Conservation (phyloP, 2,329 filamentous ascomycete species). For the Hortaea sp. region DNA sequence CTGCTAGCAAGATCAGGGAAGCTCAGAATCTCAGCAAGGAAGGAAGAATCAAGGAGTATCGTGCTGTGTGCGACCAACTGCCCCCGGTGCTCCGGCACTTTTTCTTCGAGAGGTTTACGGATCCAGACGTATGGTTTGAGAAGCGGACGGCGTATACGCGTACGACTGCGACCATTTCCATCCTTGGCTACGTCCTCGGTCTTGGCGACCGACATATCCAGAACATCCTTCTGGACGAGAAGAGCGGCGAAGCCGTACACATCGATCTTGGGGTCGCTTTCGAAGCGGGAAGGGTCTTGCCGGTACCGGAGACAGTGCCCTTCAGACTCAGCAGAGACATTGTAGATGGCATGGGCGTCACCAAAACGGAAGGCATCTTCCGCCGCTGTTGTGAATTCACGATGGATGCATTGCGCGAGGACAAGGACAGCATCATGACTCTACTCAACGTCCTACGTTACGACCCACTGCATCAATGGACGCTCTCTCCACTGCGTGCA, state of each 20-base stretch:
- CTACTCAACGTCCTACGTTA: conserved; percentile 96
- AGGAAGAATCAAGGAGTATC: conserved; percentile 62
- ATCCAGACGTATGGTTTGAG: conserved; percentile 93
- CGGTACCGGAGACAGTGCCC: conserved; percentile 88
- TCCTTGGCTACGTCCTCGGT: conserved; percentile 79
- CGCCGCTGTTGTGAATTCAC: conserved; percentile 98
- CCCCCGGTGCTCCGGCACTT: conserved; percentile 94
- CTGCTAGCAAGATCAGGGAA: conserved; percentile 67
- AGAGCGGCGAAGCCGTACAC: conserved; percentile 87
- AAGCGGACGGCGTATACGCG: conserved; percentile 84
- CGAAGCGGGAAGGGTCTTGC: conserved; percentile 88
- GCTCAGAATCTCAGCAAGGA: conserved; percentile 60
- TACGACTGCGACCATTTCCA: conserved; percentile 88
- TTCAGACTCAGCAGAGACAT: conserved; percentile 92
- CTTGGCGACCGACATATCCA: conserved; percentile 91
- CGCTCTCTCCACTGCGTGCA: conserved; percentile 61
- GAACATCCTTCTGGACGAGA: conserved; percentile 86
- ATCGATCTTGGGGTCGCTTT: conserved; percentile 97
- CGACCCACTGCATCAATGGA: conserved; percentile 94
- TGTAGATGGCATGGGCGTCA: conserved; percentile 94
- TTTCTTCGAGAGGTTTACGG: conserved; percentile 87
- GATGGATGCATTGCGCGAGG: conserved; percentile 84
- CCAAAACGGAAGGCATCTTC: conserved; percentile 91
- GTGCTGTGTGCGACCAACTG: conserved; percentile 69
- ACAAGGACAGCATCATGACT: conserved; percentile 96